Percentiles rank a stretch among this genome's conserved stretches.
Evolutionary conservation across 192 early-diverging fungal genomes (phyloP).

Genomic region (Gryganskiella cystojenkinii): DNA sequence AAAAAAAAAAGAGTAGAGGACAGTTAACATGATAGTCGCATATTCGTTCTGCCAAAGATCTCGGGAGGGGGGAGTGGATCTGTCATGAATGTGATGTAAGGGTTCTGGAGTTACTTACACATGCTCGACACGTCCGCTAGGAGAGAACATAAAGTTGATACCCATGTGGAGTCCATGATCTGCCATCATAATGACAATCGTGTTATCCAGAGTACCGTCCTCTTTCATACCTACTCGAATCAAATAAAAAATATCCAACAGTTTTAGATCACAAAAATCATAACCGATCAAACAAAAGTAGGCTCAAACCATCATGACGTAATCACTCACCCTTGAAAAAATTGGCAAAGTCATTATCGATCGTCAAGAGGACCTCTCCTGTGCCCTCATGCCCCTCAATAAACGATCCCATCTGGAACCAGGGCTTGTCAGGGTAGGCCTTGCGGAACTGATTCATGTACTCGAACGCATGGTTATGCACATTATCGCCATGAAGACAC

Average conservation of each 20-base stretch:
- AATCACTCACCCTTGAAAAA: conserved; percentile 35
- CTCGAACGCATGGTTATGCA: conserved; percentile 53
- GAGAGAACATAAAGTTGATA: conserved; percentile 53
- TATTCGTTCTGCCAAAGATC: not conserved
- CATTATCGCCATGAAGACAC: conserved; percentile 53
- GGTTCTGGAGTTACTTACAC: conserved; percentile 18
- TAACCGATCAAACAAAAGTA: not conserved
- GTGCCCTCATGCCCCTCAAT: conserved; percentile 60
- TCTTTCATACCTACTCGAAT: conserved; percentile 25
- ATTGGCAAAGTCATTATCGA: conserved; percentile 41
- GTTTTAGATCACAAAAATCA: too few relatives aligned
- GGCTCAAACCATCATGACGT: not conserved
- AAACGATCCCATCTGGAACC: conserved; percentile 52
- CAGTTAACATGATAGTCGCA: not conserved
- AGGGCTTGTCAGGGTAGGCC: conserved; percentile 39
- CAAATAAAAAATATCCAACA: not conserved
- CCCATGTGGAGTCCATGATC: conserved; percentile 62
- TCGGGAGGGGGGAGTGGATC: not conserved
- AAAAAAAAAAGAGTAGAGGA: not conserved
- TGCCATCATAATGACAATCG: conserved; percentile 52
- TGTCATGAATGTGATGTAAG: not conserved
- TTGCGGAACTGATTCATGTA: conserved; percentile 54
- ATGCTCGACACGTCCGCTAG: conserved; percentile 54
- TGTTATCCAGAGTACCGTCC: conserved; percentile 53
- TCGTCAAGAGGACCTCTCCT: conserved; percentile 45